These are phyloP conservation scores for Pisolithus albus DNA, from an alignment of 768 basidiomycete species.

Conservation along the genomic window DNA sequence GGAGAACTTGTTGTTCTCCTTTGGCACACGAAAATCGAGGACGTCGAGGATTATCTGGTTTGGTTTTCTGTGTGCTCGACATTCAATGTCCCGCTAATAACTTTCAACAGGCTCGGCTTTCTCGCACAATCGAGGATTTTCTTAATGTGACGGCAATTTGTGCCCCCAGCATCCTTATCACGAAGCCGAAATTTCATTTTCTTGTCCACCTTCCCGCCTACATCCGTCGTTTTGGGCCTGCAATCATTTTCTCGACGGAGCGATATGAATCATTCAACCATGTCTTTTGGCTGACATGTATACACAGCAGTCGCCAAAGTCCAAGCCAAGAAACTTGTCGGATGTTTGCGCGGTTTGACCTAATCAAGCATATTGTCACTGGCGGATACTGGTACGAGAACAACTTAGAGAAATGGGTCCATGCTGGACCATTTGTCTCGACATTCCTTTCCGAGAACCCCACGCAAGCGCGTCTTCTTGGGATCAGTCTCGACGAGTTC, in stretches of 20 bases:
- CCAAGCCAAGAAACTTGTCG: conserved; percentile 17
- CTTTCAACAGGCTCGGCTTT: background rate
- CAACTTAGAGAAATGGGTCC: too few species aligned
- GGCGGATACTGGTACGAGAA: conserved; percentile 8
- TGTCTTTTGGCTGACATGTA: background rate
- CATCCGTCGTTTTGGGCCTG: background rate
- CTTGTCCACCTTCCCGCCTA: conserved; percentile 15
- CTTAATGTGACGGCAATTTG: conserved; percentile 7
- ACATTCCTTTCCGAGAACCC: too few species aligned
- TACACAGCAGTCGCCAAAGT: conserved; percentile 3
- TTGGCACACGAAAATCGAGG: background rate
- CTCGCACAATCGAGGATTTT: conserved; percentile 14
- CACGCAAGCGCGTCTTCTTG: too few species aligned
- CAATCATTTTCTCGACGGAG: background rate
- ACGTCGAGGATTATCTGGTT: background rate
- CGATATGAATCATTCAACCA: background rate
- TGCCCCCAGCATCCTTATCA: conserved; percentile 15
- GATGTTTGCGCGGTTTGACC: conserved; percentile 1
- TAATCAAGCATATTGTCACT: conserved; percentile 7
- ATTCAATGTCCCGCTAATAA: background rate
- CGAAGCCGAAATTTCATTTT: conserved; percentile 22
- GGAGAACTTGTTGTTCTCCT: background rate
- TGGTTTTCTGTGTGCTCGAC: background rate
- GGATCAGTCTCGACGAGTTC: too few species aligned
- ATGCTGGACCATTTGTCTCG: too few species aligned